phyloP scores from a whole-genome alignment of 129 eudicot species.

The Flaveria robusta region DNA sequence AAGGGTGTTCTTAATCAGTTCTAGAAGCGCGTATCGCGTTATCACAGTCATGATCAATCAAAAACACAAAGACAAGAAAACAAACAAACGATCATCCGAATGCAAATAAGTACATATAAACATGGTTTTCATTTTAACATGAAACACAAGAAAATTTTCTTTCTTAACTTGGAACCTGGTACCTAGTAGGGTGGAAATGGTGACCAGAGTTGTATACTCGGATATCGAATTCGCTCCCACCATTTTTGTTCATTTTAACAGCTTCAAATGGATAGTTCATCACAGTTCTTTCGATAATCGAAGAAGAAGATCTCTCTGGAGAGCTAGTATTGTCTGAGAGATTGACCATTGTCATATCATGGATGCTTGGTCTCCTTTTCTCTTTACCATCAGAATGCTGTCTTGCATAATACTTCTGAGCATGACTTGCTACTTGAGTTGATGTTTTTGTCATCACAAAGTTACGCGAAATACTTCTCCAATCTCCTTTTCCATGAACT shows the following conservation, averaged over 20 bases:
- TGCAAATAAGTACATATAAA: conserved; percentile 34
- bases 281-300: background rate
- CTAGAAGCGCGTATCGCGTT: too few relatives aligned
- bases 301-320: conserved; percentile 24
- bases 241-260: conserved; percentile 37
- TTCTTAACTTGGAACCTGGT: conserved; percentile 41
- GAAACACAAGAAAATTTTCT: conserved; percentile 22
- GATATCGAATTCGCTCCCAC: conserved; percentile 37
- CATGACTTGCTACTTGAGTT: conserved; percentile 95
- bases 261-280: conserved; percentile 17
- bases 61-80: background rate
- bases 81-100: background rate
- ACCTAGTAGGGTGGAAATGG: conserved; percentile 46
- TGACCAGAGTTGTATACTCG: conserved; percentile 39
- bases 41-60: background rate
- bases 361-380: conserved; percentile 88
- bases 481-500: conserved; percentile 83
- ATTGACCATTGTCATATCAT: conserved; percentile 72
- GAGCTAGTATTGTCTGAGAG: conserved; percentile 29
- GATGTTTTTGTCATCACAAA: conserved; percentile 74
- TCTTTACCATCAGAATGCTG: conserved; percentile 76
- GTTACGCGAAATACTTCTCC: conserved; percentile 85
- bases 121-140: conserved; percentile 18
- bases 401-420: conserved; percentile 84
- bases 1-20: background rate